phyloP scores from a whole-genome alignment of 106 monocot species.

The Dendrobium catenatum region DNA sequence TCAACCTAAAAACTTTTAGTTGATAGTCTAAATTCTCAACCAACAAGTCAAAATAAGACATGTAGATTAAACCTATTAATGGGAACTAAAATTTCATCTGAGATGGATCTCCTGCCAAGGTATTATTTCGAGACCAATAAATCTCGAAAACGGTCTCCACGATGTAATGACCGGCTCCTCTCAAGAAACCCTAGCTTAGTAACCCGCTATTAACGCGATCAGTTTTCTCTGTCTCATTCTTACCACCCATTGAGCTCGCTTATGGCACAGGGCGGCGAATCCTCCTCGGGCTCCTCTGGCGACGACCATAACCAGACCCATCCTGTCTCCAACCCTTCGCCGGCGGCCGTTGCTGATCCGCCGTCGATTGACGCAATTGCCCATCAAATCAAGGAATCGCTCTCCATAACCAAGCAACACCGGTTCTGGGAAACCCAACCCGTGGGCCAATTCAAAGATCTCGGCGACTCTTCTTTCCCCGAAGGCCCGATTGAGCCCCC shows the following conservation, averaged over 20 bases:
- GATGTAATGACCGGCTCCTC: too few relatives aligned
- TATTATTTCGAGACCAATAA: too few relatives aligned
- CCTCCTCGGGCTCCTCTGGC: constrained; percentile 1
- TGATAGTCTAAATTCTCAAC: too few relatives aligned
- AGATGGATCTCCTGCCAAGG: too few relatives aligned
- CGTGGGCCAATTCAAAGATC: constrained; percentile 74
- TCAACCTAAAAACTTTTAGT: too few relatives aligned
- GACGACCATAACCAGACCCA: neutral
- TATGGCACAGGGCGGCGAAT: neutral
- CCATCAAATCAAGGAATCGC: constrained; percentile 49
- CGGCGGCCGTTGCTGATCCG: neutral
- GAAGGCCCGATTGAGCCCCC: constrained; percentile 73
- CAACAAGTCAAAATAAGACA: too few relatives aligned
- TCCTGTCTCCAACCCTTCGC: neutral
- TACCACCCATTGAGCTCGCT: neutral
- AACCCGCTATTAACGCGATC: too few relatives aligned
- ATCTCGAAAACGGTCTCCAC: too few relatives aligned
- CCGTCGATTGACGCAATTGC: constrained; percentile 35
- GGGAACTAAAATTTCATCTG: too few relatives aligned
- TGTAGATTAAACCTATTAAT: too few relatives aligned
- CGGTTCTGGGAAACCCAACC: constrained; percentile 92
- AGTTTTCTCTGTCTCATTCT: neutral
- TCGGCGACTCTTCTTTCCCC: constrained; percentile 37
- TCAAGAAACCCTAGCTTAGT: too few relatives aligned
- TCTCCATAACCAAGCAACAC: constrained; percentile 43